Percentiles rank a stretch among this genome's conserved stretches.
Evolutionary conservation across 768 basidiomycete species (phyloP).

Genomic region (Cubamyces lactineus): DNA sequence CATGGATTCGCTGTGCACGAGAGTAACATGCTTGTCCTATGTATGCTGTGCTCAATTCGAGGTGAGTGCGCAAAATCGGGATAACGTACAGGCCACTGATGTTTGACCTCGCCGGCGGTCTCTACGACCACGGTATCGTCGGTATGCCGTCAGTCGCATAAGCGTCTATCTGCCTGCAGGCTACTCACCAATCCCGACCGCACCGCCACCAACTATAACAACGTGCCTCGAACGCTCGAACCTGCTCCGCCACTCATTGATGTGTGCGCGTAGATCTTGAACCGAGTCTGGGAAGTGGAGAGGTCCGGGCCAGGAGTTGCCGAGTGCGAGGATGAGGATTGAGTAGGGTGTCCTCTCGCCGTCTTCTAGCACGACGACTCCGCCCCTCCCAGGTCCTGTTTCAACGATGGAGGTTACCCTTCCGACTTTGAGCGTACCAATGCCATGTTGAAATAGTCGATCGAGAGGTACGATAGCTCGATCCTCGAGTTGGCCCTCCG

Average conservation of each 20-base stretch:
- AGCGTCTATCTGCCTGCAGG: background rate
- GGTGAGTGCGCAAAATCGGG: no score
- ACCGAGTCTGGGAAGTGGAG: constrained; percentile 46
- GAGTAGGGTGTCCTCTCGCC: constrained; percentile 56
- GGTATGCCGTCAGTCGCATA: no score
- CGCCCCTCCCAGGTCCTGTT: constrained; percentile 37
- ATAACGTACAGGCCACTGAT: constrained; percentile 43
- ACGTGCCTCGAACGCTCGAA: constrained; percentile 37
- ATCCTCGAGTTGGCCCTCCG: constrained; percentile 47
- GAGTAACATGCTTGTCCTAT: constrained; percentile 53
- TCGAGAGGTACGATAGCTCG: constrained; percentile 54
- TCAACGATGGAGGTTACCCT: constrained; percentile 42
- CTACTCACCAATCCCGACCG: constrained; percentile 45
- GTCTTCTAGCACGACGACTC: constrained; percentile 52
- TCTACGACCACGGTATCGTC: constrained; percentile 34
- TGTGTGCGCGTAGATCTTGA: constrained; percentile 26
- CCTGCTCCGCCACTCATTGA: constrained; percentile 36
- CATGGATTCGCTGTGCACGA: constrained; percentile 56
- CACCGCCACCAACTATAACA: constrained; percentile 42
- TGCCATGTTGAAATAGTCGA: constrained; percentile 48
- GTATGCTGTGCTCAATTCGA: no score
- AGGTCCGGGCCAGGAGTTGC: constrained; percentile 56
- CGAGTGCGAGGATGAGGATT: constrained; percentile 62
- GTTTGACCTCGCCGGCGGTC: constrained; percentile 48
- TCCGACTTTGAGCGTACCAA: constrained; percentile 43